Base-by-base conservation (phyloP, 768 basidiomycete genomes). In the Pulveroboletus sp. region DNA sequence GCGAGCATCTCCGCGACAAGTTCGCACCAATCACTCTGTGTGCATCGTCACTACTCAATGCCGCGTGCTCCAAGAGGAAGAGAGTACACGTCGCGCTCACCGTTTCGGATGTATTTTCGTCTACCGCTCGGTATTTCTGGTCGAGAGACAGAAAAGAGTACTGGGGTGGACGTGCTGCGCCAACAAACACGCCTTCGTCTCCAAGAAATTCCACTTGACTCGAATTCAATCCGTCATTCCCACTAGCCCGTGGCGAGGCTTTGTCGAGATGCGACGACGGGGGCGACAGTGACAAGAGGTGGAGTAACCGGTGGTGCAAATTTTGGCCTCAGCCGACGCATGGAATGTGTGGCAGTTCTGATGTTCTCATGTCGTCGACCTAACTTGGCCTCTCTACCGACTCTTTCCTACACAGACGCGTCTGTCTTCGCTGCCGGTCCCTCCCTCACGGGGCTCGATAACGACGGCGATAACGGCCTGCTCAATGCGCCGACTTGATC, bases 1-100 rank as follows among this genome's bases (percentile, higher is more conserved):
- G 55, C 56, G 28, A 57, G 44, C 68, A 68, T 69, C 26, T 26
- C 51, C 27, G 21, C 18, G 15, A 32, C n/a, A n/a, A 31, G 8
- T 37, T n/a, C 28, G n/a, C 8, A 8, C n/a, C 15, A 26, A 18
- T 30, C 31, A 3, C 36, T 24, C 10, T 18, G 1, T 33, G 47
- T 30, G 30, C 11, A 11, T 12, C 42, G 11, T 30, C 18, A 6
- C 18, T n/a, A 39, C 31, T 55, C 46, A 47, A 33, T 32, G 31
- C 10, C 10, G 24, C 4, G 28, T 28, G 17, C n/a, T 10, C 27
- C 30, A 21, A 10, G 24, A 32, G 27, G 17, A 10, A 39, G 30
- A 38, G 21, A 32, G 0, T 3, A 26, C 30, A 17, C 31, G 24
- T 28, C 28, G 21, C 8, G 18, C 57, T 48, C 54, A 60, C 57